Evolutionary conservation across 306 rosid species (phyloP), one percentile per base, ranked within the genome.

Genomic region (Morella rubra): DNA sequence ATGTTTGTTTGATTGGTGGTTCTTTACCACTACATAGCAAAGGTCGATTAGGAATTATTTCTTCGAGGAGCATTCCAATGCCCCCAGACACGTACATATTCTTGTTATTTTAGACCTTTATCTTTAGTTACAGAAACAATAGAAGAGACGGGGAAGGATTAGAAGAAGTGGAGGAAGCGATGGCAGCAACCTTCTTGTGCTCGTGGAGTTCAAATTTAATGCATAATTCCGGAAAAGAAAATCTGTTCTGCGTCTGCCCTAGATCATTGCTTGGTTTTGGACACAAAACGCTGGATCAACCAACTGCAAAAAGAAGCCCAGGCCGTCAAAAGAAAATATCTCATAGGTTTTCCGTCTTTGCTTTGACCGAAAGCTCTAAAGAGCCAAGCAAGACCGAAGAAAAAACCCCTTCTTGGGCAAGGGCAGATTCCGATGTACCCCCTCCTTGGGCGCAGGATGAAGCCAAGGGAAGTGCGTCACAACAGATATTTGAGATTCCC

Each of bases 361-460:
- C 87, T 9, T 82, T 82, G 59, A 91, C 91, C 0, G 82, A 92
- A 87, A 97, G 97, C 16, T 95, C 98, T 3, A 86, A 96, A 5
- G 87, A 95, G 8, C 85, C 97, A 2, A 84, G 86, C 79, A 90
- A 90, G 77, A 92, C 98, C 0, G 98, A 96, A 1, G 96, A 92
- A 72, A 85, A 79, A 42, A 84, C 89, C 56, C 99, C 98, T 8
- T 79, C 98, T 3, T 89, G 99, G 99, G 97, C 99, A 7, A 96
- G 80, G 76, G 86, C 90, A 0, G 98, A 89, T 40, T 88, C 99
- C 2, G 91, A 87, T 19, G 99, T 92, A 76, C 93, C 97, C 44
- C 99, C 99, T 6, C 99, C 99, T 18, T 92, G 99, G 99, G 97
- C 91, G 32, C 87, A 77, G 72, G 78, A 83, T 6, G 97, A 90